A percentile compares a stretch with the other conserved stretches of the same genome.
Evolutionary conservation across 2,329 filamentous ascomycete species (phyloP).

Genomic region (Mycosphaerella sp.): DNA sequence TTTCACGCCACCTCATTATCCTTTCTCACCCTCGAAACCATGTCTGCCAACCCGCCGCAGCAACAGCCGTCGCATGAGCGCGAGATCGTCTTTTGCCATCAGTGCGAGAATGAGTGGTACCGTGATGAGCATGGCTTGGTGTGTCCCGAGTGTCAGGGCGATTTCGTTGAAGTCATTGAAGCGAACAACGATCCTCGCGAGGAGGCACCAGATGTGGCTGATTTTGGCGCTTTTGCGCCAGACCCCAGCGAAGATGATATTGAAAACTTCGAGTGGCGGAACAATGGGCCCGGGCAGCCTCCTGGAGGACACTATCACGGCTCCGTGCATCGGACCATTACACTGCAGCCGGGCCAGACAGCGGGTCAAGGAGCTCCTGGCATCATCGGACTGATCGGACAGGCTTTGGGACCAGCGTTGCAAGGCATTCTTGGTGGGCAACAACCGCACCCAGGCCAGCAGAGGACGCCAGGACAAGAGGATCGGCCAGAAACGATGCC

Average conservation of each 20-base stretch:
- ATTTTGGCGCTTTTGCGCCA: constrained; percentile 31
- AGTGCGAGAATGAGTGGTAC: constrained; percentile 76
- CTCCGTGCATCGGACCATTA: constrained; percentile 39
- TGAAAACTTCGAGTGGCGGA: constrained; percentile 30
- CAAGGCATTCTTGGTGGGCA: constrained; percentile 21
- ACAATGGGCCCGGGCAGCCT: constrained; percentile 27
- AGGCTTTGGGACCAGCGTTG: constrained; percentile 12
- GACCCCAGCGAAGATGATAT: constrained; percentile 46
- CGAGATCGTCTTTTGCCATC: constrained; percentile 81
- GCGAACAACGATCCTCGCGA: constrained; percentile 58
- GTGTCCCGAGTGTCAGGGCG: constrained; percentile 72
- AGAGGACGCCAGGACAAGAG: constrained; percentile 8
- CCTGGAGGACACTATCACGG: constrained; percentile 30
- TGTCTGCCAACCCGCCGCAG: constrained; percentile 13
- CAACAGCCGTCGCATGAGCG: constrained; percentile 32
- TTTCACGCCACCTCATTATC: not conserved
- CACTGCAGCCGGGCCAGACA: constrained; percentile 3
- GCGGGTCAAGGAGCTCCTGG: constrained; percentile 33
- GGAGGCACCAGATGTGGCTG: constrained; percentile 12
- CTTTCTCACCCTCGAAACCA: not conserved
- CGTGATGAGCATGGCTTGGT: constrained; percentile 60
- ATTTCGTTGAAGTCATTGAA: constrained; percentile 71
- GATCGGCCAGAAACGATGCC: constrained; percentile 4
- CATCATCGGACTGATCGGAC: constrained; percentile 31
- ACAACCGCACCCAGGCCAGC: constrained; percentile 15